These are phyloP conservation scores for Stephanodiscus triporus DNA, from an alignment of 108 stramenopile genomes.

Conservation along the genomic window DNA sequence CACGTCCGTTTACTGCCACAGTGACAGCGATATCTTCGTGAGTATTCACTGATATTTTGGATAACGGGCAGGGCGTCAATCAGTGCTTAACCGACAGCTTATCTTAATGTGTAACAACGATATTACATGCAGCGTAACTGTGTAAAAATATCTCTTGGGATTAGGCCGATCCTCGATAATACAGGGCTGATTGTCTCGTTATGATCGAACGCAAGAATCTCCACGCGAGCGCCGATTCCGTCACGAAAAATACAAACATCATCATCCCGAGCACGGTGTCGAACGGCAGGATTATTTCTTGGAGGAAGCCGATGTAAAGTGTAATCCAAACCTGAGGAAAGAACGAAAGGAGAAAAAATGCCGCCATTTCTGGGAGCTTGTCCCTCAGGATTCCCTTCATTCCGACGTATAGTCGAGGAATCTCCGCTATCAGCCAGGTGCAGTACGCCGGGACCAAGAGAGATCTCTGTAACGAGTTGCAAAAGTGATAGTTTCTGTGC, in stretches of 20 bases:
- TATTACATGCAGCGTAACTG: too few relatives aligned
- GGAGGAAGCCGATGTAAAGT: slow-evolving; percentile 36
- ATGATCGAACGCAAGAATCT: slow-evolving; percentile 30
- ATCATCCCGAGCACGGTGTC: slow-evolving; percentile 20
- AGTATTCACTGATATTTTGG: too few relatives aligned
- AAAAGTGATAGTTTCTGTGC: slow-evolving; percentile 11
- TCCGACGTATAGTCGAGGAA: slow-evolving; percentile 36
- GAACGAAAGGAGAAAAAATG: slow-evolving; percentile 34
- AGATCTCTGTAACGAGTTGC: slow-evolving; percentile 28
- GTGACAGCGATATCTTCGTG: too few relatives aligned
- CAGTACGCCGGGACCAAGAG: slow-evolving; percentile 35
- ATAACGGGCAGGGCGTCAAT: too few relatives aligned
- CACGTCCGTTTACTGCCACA: too few relatives aligned
- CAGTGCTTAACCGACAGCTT: too few relatives aligned
- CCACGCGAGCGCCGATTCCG: slow-evolving; percentile 29
- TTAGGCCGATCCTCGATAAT: background rate
- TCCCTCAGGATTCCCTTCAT: slow-evolving; percentile 37
- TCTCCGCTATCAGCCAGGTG: slow-evolving; percentile 40
- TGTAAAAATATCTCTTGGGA: background rate
- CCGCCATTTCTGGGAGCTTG: slow-evolving; percentile 31
- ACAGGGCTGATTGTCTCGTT: slow-evolving; percentile 16
- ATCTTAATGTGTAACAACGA: too few relatives aligned
- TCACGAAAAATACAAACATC: slow-evolving; percentile 16
- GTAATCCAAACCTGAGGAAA: slow-evolving; percentile 40
- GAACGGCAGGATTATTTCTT: slow-evolving; percentile 32